phyloP scores from a whole-genome alignment of 208 protist genomes.

The Entamoeba moshkovskii region DNA sequence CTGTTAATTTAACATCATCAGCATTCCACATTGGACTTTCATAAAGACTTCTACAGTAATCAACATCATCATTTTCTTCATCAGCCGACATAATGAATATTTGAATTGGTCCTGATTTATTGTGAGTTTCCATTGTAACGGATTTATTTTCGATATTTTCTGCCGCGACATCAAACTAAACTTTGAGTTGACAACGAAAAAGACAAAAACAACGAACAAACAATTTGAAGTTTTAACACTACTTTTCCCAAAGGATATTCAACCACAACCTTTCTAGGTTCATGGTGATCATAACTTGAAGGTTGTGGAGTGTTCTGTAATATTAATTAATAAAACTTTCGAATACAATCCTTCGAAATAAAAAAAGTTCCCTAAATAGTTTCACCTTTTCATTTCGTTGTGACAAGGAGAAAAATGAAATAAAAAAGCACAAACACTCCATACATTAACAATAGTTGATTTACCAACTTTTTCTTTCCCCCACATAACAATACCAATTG shows the following conservation, averaged over 20 bases:
- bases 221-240: neutral
- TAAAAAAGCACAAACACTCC: neutral
- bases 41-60: neutral
- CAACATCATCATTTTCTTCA: neutral
- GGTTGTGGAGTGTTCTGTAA: neutral
- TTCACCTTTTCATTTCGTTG: too few species aligned
- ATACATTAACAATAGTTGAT: neutral
- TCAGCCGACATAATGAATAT: neutral
- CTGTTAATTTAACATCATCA: neutral
- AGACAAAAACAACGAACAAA: neutral
- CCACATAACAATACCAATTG: neutral
- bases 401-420: too few species aligned
- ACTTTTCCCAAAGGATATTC: neutral
- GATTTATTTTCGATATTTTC: neutral
- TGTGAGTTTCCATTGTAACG: neutral
- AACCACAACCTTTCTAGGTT: neutral
- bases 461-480: neutral
- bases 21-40: neutral
- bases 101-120: neutral
- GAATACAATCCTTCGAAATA: neutral
- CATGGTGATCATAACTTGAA: neutral
- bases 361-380: too few species aligned
- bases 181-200: neutral
- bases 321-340: neutral
- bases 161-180: neutral